A percentile compares a stretch with the other conserved stretches of the same genome.
These are phyloP conservation scores for Circinella minor DNA, from an alignment of 371 early-diverging fungal genomes.

Conservation along the genomic window DNA sequence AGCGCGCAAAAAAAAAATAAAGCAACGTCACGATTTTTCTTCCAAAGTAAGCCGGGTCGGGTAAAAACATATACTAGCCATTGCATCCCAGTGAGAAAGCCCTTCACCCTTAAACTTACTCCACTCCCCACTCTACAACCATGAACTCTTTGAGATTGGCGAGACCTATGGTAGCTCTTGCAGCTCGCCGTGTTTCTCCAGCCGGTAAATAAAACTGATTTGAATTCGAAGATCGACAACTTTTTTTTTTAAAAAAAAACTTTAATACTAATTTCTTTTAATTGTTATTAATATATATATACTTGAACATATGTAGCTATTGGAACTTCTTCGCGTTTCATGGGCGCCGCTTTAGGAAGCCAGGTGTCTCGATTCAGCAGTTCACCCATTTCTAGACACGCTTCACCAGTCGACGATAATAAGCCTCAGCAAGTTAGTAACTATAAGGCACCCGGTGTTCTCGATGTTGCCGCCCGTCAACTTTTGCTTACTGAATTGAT, in stretches of 20 bases:
- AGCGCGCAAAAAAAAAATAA: not conserved
- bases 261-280: not conserved
- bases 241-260: not conserved
- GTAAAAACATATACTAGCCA: not conserved
- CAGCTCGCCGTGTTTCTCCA: slow-evolving; percentile 17
- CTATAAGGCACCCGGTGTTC: slow-evolving; percentile 43
- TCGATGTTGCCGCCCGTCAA: slow-evolving; percentile 83
- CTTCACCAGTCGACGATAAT: slow-evolving; percentile 41
- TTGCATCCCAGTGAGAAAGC: not conserved
- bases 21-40: not conserved
- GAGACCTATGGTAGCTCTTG: slow-evolving; percentile 21
- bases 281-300: too few species aligned
- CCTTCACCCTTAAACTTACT: slow-evolving; percentile 15
- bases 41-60: not conserved
- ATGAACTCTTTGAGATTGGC: slow-evolving; percentile 36
- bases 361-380: slow-evolving; percentile 47
- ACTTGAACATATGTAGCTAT: slow-evolving; percentile 2
- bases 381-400: slow-evolving; percentile 35
- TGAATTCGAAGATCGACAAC: not conserved
- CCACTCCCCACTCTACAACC: slow-evolving; percentile 33
- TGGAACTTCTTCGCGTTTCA: slow-evolving; percentile 18
- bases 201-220: slow-evolving; percentile 4
- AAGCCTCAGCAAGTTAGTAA: slow-evolving; percentile 17
- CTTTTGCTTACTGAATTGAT: slow-evolving; percentile 92
- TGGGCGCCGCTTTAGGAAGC: slow-evolving; percentile 17